Percentiles rank a stretch among this genome's conserved stretches.
Conservation (phyloP, 2,329 filamentous ascomycete species). For the Diaporthe citriasiana region DNA sequence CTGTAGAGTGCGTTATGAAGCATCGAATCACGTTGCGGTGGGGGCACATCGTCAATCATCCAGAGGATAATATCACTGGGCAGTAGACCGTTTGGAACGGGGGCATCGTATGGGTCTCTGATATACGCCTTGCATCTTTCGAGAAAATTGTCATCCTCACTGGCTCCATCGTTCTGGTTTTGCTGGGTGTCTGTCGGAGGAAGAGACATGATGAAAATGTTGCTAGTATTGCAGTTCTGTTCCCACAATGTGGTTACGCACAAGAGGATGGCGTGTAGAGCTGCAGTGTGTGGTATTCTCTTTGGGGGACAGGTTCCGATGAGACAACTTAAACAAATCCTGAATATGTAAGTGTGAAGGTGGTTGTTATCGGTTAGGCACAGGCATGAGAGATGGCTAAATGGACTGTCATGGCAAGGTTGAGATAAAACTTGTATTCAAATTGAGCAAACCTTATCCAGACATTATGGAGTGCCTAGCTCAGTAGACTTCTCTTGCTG, state of each 20-base stretch:
- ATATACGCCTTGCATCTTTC: not conserved
- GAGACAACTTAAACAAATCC: not conserved
- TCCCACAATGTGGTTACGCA: not conserved
- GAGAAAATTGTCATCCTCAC: not conserved
- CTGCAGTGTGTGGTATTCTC: not conserved
- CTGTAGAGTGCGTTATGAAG: not conserved
- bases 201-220: not conserved
- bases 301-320: not conserved
- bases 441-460: not conserved
- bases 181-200: not conserved
- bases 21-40: not conserved
- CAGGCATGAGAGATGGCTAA: not conserved
- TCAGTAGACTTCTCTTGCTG: too few relatives aligned
- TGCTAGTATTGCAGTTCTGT: too few relatives aligned
- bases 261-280: too few relatives aligned
- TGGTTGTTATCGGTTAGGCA: not conserved
- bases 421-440: not conserved
- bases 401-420: not conserved
- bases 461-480: not conserved
- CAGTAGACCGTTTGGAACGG: not conserved
- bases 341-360: not conserved
- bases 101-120: too few relatives aligned
- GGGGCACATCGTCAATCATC: not conserved
- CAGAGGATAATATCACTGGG: not conserved
- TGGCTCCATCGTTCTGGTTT: not conserved